These are phyloP conservation scores for Uronychia setigera DNA, from an alignment of 73 alveolate species.

Conservation along the genomic window DNA sequence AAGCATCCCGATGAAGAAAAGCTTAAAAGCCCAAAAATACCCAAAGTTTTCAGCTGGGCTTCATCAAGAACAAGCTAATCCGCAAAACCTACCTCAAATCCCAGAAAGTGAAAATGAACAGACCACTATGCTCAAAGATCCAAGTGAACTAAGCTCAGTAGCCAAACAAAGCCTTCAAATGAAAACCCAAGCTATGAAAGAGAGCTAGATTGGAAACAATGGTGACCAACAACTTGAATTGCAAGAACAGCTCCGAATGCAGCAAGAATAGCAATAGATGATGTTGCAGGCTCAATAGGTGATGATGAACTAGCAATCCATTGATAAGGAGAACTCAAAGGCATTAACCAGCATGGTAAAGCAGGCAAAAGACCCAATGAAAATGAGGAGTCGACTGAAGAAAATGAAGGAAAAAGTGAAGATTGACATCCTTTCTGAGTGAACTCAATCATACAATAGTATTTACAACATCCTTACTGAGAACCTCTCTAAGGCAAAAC, in stretches of 20 bases:
- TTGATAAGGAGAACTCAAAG: background rate
- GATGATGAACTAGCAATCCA: background rate
- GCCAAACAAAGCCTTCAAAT: no score
- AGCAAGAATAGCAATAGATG: background rate
- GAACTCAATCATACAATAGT: background rate
- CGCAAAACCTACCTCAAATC: background rate
- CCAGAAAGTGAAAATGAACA: background rate
- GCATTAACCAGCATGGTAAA: background rate
- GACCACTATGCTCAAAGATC: background rate
- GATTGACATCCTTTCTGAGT: background rate
- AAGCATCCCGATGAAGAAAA: no score
- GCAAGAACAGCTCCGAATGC: no score
- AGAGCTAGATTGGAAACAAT: no score
- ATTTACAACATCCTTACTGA: background rate
- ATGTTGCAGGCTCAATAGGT: background rate
- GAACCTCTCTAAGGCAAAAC: background rate
- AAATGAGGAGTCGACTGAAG: background rate
- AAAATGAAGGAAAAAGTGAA: background rate
- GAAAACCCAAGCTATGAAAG: no score
- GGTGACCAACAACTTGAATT: no score
- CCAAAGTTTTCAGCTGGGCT: background rate
- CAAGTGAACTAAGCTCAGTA: no score
- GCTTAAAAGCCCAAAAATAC: background rate
- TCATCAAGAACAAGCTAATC: background rate
- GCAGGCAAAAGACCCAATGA: background rate